Base-by-base conservation (phyloP, 2,329 filamentous ascomycete genomes). In the Colletotrichum sp. region DNA sequence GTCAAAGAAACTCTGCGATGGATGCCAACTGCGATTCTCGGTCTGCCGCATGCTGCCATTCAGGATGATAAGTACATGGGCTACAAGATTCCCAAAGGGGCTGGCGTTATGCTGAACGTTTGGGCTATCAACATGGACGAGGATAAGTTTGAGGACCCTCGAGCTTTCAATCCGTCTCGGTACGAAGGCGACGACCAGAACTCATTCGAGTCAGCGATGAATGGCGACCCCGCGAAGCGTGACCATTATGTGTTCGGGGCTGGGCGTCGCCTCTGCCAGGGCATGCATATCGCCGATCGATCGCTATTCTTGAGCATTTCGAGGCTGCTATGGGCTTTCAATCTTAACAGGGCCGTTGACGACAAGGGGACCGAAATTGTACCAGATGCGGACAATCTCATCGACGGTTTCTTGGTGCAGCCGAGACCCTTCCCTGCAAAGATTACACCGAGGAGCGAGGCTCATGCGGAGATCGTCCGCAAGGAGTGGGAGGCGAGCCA, bases 241-340 rank as follows among this genome's bases (percentile, higher is more conserved):
- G 82, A 83, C 69, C 81, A 83, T 73, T 83, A 80, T 69, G 61
- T 86, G 85, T 0, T 80, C 64, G 79, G 79, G 0, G 79, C 67
- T 28, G 79, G 79, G 1, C 77, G 78, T 7, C 75, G 79, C 5
- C 69, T 73, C 14, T 80, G 79, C 21, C 79, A 78, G 1, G 79
- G 79, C 1, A 82, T 89, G 77, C 89, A 92, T 69, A 84, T 92
- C 1, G 89, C 88, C 0, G 86, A 89, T 56, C 85, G 88, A 0
- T 90, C 86, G 0, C 82, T 91, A 0, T 83, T 85, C 9, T 79
- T 89, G 3, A 86, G 84, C 58, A 85, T 90, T 24, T 84, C 88
- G 0, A 85, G 87, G 4, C 81, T 89, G 0, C 79, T 92, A 0
- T 92, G 90, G 90, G 90, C 85, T 0, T 91, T 91, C 69, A 79